Evolutionary conservation across 2,329 filamentous ascomycete species (phyloP), one percentile per base, ranked within the genome.

Genomic region (Aspergillaceae sp.): DNA sequence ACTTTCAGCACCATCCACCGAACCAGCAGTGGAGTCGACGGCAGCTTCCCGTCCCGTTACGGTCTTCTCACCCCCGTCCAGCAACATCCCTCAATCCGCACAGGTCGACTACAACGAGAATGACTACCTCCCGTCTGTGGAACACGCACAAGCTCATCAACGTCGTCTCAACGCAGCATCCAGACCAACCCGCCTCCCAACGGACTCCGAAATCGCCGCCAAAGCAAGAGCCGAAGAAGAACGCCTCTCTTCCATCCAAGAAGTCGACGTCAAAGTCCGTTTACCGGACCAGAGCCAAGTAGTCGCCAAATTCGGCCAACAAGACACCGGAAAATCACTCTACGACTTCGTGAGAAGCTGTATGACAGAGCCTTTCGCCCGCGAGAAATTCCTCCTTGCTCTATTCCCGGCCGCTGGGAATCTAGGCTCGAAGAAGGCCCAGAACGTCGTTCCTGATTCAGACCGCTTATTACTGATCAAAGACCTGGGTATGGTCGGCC

Each of bases 211-310:
- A 62, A 73, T 94, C 7, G 83, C 82, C 33, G 82, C 83, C 27
- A 80, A 82, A 53, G 82, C 81, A 32, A 74, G 78, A 4, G 82
- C 79, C 26, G 80, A 83, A 44, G 77, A 79, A 41, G 80, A 82
- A 29, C 83, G 75, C 51, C 71, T 89, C 1, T 77, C 82, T 4
- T 75, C 78, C 4, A 75, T 90, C 49, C 80, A 78, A 43, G 78
- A 79, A 30, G 78, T 94, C 30, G 76, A 80, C 29, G 75, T 97
- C 52, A 88, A 86, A 53, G 78, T 96, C 42, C 84, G 90, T 28
- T 90, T 96, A 56, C 91, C 91, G 0, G 90, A 97, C 62, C 86
- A 90, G 56, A 86, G 82, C 47, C 82, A 83, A 44, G 80, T 89
- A 30, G 80, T 88, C 43, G 83, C 83, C 69, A 77, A 75, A n/a